phyloP scores from a whole-genome alignment of 2,329 filamentous ascomycete genomes.

The Sarocladium kiliense region DNA sequence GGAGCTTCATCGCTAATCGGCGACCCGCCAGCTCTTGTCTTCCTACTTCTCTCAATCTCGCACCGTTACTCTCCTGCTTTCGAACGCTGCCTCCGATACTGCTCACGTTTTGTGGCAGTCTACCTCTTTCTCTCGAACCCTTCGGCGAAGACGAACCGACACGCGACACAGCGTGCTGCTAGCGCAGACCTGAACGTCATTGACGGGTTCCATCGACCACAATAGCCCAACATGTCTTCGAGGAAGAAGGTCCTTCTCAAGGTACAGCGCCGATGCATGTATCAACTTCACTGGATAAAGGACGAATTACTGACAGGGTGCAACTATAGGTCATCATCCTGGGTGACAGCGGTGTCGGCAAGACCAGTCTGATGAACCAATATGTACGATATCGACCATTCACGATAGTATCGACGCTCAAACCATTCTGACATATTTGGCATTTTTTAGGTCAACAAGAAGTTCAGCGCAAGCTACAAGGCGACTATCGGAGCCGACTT shows the following conservation, averaged over 20 bases:
- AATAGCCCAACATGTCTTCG: constrained; percentile 58
- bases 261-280: constrained; percentile 41
- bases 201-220: constrained; percentile 15
- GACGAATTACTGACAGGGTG: not conserved
- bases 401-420: constrained; percentile 11
- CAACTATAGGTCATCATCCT: constrained; percentile 84
- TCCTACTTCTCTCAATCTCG: not conserved
- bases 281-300: constrained; percentile 7
- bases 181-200: constrained; percentile 23
- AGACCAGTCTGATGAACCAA: constrained; percentile 99
- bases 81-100: not conserved
- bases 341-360: constrained; percentile 96
- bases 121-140: not conserved
- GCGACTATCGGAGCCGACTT: constrained; percentile 99
- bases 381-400: constrained; percentile 65
- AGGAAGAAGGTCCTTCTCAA: constrained; percentile 89
- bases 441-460: constrained; percentile 85
- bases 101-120: not conserved
- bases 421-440: not conserved
- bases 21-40: not conserved
- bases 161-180: not conserved
- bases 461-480: constrained; percentile 99
- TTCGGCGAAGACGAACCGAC: not conserved
- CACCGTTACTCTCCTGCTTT: not conserved
- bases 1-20: constrained; percentile 6